Base-by-base conservation (phyloP, 2,329 filamentous ascomycete genomes). In the Neophaeococcomyces aloes region DNA sequence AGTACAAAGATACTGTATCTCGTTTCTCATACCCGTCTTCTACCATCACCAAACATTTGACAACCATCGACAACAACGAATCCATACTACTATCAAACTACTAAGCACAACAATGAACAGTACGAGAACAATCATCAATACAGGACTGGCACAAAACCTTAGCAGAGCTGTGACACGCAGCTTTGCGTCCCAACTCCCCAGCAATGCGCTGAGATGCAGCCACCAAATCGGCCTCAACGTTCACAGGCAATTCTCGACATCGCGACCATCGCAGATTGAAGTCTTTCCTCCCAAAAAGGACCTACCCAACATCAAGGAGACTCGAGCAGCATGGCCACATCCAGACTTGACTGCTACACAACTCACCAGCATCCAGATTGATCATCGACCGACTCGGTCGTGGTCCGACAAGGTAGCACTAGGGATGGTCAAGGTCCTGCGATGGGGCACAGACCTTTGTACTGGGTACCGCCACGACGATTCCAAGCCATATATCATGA, bases 401-500 rank as follows among this genome's bases (percentile, higher is more conserved):
- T 71, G 77, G 58, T 83, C 86, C 3, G 91, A 98, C 61, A 79
- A 77, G 67, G 65, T 82, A 3, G 91, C 91, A 2, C 79, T 91
- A 59, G 74, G 76, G 46, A 77, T 86, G 51, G 81, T 95, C 38
- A 78, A 84, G 5, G 52, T 87, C 17, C 73, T 87, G 30, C 75
- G 89, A 38, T 89, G 77, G 72, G 78, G 78, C 7, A 86, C 93
- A 65, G 89, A 96, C 60, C 65, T 81, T 29, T 83, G 74, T 13
- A 94, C 88, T 0, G 86, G 87, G 10, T 83, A 86, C 53, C 79
- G 77, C 25, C 86, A 94, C 59, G 75, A 76, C 6, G 79, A 75
- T 0, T 75, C 45, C 57, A 75, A 70, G 66, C 80, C 60, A 57
- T 94, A 76, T 56, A 61, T 62, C 27, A 85, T 85, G 71, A 91